phyloP scores from a whole-genome alignment of 768 basidiomycete genomes.

The Collybiopsis confluens region DNA sequence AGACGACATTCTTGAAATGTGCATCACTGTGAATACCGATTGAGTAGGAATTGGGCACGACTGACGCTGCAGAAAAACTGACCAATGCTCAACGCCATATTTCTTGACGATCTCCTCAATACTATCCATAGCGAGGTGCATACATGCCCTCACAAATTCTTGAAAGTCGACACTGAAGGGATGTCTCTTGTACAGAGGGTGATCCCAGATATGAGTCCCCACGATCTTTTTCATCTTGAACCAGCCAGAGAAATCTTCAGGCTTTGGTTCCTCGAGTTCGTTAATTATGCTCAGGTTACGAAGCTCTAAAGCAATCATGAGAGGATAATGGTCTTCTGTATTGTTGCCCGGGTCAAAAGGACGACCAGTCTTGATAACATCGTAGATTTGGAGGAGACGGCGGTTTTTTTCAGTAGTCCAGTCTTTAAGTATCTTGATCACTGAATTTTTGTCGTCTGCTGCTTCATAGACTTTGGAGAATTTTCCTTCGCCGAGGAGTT shows the following conservation, averaged over 20 bases:
- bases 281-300: not conserved
- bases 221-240: not conserved
- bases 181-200: not conserved
- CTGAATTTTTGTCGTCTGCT: not conserved
- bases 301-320: not conserved
- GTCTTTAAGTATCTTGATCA: not conserved
- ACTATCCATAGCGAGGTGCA: not conserved
- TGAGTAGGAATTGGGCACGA: not conserved
- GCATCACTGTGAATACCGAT: too few species aligned
- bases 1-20: too few species aligned
- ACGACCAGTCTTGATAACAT: too few species aligned
- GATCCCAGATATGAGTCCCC: not conserved
- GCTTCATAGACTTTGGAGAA: not conserved
- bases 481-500: not conserved
- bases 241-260: not conserved
- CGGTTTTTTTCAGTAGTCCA: not conserved
- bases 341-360: too few species aligned
- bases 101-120: not conserved
- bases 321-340: too few species aligned
- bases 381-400: not conserved
- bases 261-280: not conserved
- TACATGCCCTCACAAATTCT: not conserved
- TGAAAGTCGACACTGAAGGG: not conserved
- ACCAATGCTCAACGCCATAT: constrained; percentile 2
- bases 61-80: not conserved